A percentile compares a stretch with the other conserved stretches of the same genome.
Conservation (phyloP, 2,329 filamentous ascomycete genomes). For the Harringtonia aguacate region DNA sequence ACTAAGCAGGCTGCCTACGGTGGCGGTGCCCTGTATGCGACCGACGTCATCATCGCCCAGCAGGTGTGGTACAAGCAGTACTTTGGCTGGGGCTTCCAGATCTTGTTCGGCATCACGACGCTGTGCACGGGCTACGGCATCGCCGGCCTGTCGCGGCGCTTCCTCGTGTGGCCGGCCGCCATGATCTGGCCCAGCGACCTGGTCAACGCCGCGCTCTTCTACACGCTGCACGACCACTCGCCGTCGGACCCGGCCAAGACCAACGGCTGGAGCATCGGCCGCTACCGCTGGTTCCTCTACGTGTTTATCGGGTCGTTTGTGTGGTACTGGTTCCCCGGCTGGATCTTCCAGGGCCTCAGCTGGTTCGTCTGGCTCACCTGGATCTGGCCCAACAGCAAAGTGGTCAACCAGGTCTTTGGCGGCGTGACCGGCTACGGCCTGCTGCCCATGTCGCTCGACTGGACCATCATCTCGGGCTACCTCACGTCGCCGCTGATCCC, state of each 20-base stretch:
- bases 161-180: slow-evolving; percentile 48
- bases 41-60: slow-evolving; percentile 39
- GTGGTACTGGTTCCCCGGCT: slow-evolving; percentile 47
- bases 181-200: slow-evolving; percentile 55
- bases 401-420: slow-evolving; percentile 37
- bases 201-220: slow-evolving; percentile 52
- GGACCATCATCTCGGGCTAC: slow-evolving; percentile 35
- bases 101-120: slow-evolving; percentile 48
- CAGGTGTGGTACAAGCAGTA: slow-evolving; percentile 39
- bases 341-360: slow-evolving; percentile 38
- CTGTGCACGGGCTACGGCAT: slow-evolving; percentile 55
- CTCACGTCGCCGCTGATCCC: slow-evolving; percentile 37
- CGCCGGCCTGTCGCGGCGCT: slow-evolving; percentile 47
- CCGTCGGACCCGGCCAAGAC: slow-evolving; percentile 37
- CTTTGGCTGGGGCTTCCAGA: slow-evolving; percentile 47
- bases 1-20: slow-evolving; percentile 42
- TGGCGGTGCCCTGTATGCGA: slow-evolving; percentile 46
- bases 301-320: slow-evolving; percentile 39
- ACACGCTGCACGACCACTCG: slow-evolving; percentile 52
- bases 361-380: slow-evolving; percentile 34
- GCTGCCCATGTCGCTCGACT: slow-evolving; percentile 26
- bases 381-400: slow-evolving; percentile 33
- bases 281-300: slow-evolving; percentile 52
- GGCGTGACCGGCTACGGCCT: slow-evolving; percentile 26
- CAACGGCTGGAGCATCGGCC: slow-evolving; percentile 53